phyloP scores from a whole-genome alignment of 768 basidiomycete genomes.

The Chalciporus piperatus region DNA sequence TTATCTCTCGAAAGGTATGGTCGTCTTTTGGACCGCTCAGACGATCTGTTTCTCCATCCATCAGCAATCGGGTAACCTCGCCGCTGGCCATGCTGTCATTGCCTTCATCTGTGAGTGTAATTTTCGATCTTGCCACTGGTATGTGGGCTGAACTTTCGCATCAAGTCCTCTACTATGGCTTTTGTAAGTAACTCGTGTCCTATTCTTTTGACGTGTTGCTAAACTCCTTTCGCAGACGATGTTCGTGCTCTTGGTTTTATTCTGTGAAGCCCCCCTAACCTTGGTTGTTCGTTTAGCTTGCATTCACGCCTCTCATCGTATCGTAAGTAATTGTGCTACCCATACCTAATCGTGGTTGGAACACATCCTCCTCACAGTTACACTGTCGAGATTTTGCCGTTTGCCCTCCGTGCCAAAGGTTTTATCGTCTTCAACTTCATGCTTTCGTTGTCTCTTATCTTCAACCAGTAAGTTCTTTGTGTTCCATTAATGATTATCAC shows the following conservation, averaged over 20 bases:
- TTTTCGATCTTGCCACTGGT: not conserved
- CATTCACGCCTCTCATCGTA: constrained; percentile 41
- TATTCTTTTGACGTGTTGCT: not conserved
- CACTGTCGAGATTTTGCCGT: constrained; percentile 44
- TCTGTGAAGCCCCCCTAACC: not conserved
- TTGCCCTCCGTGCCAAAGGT: constrained; percentile 39
- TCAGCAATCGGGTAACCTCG: constrained; percentile 21
- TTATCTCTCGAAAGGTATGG: constrained; percentile 37
- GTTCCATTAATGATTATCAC: constrained; percentile 16
- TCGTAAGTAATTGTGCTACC: constrained; percentile 19
- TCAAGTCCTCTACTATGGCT: constrained; percentile 38
- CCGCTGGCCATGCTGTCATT: constrained; percentile 42
- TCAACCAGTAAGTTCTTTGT: constrained; percentile 39
- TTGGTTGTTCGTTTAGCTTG: constrained; percentile 21
- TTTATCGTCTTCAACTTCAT: constrained; percentile 38
- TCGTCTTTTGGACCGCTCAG: constrained; percentile 39
- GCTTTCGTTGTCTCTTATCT: constrained; percentile 39
- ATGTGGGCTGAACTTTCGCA: not conserved
- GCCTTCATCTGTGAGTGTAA: constrained; percentile 41
- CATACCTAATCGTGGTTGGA: not conserved
- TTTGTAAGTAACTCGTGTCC: constrained; percentile 24
- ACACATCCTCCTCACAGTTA: constrained; percentile 22
- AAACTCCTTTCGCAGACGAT: constrained; percentile 23
- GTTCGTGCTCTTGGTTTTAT: constrained; percentile 15
- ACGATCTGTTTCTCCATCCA: constrained; percentile 36